Evolutionary conservation across 2,329 filamentous ascomycete species (phyloP).

Genomic region (Alternaria solani): DNA sequence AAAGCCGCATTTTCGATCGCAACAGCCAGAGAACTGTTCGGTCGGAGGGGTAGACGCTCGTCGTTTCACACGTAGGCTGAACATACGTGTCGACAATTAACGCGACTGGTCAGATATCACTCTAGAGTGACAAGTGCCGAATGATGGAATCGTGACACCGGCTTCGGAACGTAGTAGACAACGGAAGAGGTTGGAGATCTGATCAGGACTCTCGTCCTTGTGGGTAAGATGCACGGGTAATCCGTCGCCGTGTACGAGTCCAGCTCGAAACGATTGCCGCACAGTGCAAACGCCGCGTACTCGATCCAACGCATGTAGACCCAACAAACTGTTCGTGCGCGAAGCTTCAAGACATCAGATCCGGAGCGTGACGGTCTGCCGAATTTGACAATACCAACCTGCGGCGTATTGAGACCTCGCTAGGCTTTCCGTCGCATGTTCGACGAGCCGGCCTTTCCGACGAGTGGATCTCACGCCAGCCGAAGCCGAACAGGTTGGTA

Average conservation of each 20-base stretch:
- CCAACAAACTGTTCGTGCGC: slow-evolving; percentile 11
- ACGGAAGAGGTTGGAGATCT: slow-evolving; percentile 55
- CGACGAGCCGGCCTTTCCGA: slow-evolving; percentile 58
- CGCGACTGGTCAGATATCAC: slow-evolving; percentile 68
- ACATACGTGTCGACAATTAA: slow-evolving; percentile 69
- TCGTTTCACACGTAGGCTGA: slow-evolving; percentile 60
- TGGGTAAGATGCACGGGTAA: slow-evolving; percentile 61
- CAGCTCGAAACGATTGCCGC: slow-evolving; percentile 17
- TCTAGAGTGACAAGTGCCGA: slow-evolving; percentile 56
- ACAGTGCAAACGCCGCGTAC: slow-evolving; percentile 36
- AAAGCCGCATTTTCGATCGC: slow-evolving; percentile 75
- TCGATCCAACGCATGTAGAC: slow-evolving; percentile 36
- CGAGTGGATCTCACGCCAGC: slow-evolving; percentile 61
- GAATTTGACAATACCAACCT: slow-evolving; percentile 36
- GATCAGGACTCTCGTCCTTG: slow-evolving; percentile 47
- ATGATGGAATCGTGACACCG: slow-evolving; percentile 59
- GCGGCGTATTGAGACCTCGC: slow-evolving; percentile 61
- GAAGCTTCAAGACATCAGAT: slow-evolving; percentile 32
- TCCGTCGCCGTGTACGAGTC: slow-evolving; percentile 41
- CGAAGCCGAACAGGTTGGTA: slow-evolving; percentile 37
- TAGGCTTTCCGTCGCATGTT: slow-evolving; percentile 43
- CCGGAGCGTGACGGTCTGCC: slow-evolving; percentile 52
- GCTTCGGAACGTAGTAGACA: slow-evolving; percentile 52
- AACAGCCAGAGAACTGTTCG: slow-evolving; percentile 33
- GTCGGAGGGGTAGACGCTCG: slow-evolving; percentile 63